Conservation (phyloP, 169 alveolate genomes). For the Plasmodium malariae region DNA sequence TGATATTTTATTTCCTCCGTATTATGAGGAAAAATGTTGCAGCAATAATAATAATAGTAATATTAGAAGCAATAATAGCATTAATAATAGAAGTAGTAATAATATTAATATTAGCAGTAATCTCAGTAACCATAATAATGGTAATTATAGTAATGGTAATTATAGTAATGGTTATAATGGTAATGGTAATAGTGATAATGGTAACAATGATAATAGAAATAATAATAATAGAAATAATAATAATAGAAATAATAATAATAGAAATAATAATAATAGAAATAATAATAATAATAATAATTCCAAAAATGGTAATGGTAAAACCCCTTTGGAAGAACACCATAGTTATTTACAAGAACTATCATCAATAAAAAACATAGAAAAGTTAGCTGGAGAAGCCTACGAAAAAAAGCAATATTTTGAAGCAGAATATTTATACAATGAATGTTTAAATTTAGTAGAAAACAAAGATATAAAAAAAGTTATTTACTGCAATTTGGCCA, state of each 20-base stretch:
- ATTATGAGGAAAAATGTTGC: background rate
- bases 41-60: background rate
- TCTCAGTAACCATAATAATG: no score
- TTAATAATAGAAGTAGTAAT: background rate
- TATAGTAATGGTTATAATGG: background rate
- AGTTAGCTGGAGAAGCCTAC: slow-evolving; percentile 35
- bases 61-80: no score
- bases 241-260: background rate
- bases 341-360: slow-evolving; percentile 9
- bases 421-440: slow-evolving; percentile 41
- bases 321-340: background rate
- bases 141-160: no score
- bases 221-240: background rate
- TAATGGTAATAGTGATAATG: background rate
- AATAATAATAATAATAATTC: background rate
- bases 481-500: slow-evolving; percentile 30
- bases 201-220: background rate
- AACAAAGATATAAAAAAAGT: slow-evolving; percentile 34
- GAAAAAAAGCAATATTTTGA: slow-evolving; percentile 16
- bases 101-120: background rate
- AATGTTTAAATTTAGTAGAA: slow-evolving; percentile 22
- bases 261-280: background rate
- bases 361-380: slow-evolving; percentile 26
- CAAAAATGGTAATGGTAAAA: no score
- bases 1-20: slow-evolving; percentile 40